Evolutionary conservation across 1,284 basidiomycete genomes (phyloP).

Genomic region (Somion occarium): DNA sequence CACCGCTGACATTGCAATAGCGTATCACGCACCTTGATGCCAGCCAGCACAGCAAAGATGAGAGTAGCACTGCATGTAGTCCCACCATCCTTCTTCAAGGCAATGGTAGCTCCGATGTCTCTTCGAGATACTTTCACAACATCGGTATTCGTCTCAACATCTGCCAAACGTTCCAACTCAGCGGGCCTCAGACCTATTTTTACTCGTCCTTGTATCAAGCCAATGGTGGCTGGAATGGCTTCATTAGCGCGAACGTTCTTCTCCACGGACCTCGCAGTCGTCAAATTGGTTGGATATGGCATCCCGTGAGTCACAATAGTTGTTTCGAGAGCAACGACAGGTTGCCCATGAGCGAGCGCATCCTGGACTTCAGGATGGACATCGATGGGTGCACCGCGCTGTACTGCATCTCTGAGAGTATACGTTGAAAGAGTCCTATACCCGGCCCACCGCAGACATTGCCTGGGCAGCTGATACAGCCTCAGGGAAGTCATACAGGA

Average conservation of each 20-base stretch:
- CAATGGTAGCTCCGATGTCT: slow-evolving; percentile 80
- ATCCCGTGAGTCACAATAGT: slow-evolving; percentile 93
- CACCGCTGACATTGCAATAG: slow-evolving; percentile 5
- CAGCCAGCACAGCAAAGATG: slow-evolving; percentile 75
- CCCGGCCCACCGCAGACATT: too few relatives aligned
- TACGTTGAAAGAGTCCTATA: not conserved
- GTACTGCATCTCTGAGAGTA: slow-evolving; percentile 14
- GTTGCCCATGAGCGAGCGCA: slow-evolving; percentile 55
- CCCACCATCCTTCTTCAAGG: slow-evolving; percentile 72
- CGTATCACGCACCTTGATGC: slow-evolving; percentile 60
- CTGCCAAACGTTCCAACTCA: slow-evolving; percentile 74
- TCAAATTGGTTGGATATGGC: slow-evolving; percentile 75
- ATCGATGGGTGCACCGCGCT: slow-evolving; percentile 40
- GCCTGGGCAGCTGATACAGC: too few relatives aligned
- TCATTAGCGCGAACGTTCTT: slow-evolving; percentile 73
- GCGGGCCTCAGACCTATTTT: slow-evolving; percentile 75
- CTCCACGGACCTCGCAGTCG: slow-evolving; percentile 75
- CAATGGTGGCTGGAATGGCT: slow-evolving; percentile 88
- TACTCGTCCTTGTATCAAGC: slow-evolving; percentile 77
- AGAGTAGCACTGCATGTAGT: slow-evolving; percentile 91
- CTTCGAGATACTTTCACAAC: slow-evolving; percentile 81
- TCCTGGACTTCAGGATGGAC: slow-evolving; percentile 77
- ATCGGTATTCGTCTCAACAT: slow-evolving; percentile 39
- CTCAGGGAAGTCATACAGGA: too few relatives aligned
- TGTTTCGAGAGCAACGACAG: slow-evolving; percentile 79